Evolutionary conservation across 1,284 basidiomycete genomes (phyloP).

Genomic region (Trametes versicolor): DNA sequence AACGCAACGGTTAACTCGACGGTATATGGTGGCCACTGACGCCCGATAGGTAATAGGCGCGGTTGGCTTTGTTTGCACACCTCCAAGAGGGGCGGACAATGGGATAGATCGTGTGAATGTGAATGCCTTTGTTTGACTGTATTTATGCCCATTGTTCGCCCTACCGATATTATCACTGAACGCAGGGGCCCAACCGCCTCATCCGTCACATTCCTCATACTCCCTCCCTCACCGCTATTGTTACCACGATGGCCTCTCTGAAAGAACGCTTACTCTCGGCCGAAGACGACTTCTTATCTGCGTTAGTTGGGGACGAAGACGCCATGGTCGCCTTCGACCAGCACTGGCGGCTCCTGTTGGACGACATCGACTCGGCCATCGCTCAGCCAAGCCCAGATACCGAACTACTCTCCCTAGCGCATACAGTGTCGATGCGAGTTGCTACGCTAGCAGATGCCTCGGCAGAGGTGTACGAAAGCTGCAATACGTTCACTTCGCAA

Average conservation of each 20-base stretch:
- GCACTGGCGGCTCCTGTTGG: constrained; percentile 14
- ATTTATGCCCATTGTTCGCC: no score
- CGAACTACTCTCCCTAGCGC: not conserved
- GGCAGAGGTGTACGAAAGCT: not conserved
- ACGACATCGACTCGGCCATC: constrained; percentile 27
- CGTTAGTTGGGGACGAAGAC: constrained; percentile 23
- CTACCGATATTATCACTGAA: no score
- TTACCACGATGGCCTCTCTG: no score
- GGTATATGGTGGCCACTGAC: no score
- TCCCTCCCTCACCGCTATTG: constrained; percentile 21
- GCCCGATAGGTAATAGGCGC: no score
- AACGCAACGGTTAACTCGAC: no score
- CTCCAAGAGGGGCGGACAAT: no score
- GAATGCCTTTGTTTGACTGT: no score
- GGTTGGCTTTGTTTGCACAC: no score
- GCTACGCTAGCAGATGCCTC: constrained; percentile 16
- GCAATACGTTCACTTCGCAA: not conserved
- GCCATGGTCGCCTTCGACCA: constrained; percentile 30
- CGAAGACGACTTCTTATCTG: constrained; percentile 35
- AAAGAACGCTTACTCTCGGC: constrained; percentile 30
- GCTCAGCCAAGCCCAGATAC: not conserved
- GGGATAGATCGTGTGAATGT: no score
- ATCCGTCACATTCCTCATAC: no score
- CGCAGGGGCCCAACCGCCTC: no score
- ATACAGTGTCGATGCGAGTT: constrained; percentile 4